Conservation (phyloP, 83 land plant species). For the Diphasiastrum complanatum region DNA sequence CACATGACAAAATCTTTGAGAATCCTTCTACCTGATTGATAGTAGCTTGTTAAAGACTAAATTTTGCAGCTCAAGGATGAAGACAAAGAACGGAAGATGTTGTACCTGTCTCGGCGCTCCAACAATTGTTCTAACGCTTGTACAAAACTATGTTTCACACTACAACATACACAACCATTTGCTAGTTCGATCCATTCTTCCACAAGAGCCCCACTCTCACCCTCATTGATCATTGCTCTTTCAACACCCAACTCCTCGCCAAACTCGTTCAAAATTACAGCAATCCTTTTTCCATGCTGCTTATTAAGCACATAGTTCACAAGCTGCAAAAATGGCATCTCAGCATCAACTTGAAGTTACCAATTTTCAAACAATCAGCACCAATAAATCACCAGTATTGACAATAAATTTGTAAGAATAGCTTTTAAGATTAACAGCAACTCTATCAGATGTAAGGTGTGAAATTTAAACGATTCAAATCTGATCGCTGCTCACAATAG, state of each 20-base stretch:
- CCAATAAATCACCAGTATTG: too few relatives aligned
- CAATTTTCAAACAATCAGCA: too few relatives aligned
- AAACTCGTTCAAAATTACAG: constrained; percentile 92
- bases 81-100: constrained; percentile 3
- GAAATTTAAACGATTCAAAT: too few relatives aligned
- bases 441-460: too few relatives aligned
- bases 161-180: constrained; percentile 94
- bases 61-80: not conserved
- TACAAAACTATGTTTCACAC: constrained; percentile 86
- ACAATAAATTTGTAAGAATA: too few relatives aligned
- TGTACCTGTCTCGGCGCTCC: constrained; percentile 72
- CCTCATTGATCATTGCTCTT: constrained; percentile 89
- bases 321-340: too few relatives aligned
- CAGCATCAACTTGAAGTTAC: too few relatives aligned
- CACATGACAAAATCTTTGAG: too few relatives aligned
- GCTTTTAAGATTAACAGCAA: too few relatives aligned
- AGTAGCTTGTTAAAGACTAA: not conserved
- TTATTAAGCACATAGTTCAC: constrained; percentile 69
- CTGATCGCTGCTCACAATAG: too few relatives aligned
- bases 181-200: constrained; percentile 97
- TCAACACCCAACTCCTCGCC: constrained; percentile 95
- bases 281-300: constrained; percentile 83
- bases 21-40: too few relatives aligned
- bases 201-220: constrained; percentile 58
- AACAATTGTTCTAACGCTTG: constrained; percentile 92